Conservation (phyloP, 2,329 filamentous ascomycete genomes). For the Arthrinium puccinioides region DNA sequence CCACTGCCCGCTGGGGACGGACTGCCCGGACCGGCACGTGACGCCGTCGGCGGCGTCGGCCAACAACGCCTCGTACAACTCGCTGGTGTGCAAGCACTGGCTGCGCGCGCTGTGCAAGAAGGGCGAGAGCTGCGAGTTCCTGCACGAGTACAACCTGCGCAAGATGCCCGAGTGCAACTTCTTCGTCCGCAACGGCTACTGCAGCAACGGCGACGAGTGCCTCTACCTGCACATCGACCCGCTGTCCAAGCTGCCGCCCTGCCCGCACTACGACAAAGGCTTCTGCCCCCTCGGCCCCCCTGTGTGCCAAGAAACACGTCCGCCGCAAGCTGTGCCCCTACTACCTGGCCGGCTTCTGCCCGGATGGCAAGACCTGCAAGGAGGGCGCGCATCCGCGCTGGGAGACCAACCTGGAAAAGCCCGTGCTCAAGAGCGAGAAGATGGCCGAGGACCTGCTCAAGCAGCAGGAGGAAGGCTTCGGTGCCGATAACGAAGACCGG, state of each 20-base stretch:
- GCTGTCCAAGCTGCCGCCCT: constrained; percentile 69
- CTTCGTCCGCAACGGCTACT: constrained; percentile 88
- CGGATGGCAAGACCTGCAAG: constrained; percentile 68
- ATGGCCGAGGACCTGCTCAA: constrained; percentile 38
- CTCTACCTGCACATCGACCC: constrained; percentile 87
- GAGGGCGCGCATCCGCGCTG: constrained; percentile 79
- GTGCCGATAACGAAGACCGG: constrained; percentile 24
- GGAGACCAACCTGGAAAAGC: constrained; percentile 69
- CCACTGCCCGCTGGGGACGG: constrained; percentile 77
- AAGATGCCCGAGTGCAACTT: constrained; percentile 99
- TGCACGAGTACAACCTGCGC: constrained; percentile 96
- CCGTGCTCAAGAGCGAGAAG: constrained; percentile 60
- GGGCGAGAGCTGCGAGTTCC: constrained; percentile 91
- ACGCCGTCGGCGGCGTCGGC: constrained; percentile 28
- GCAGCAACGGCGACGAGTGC: constrained; percentile 94
- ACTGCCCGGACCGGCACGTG: constrained; percentile 78
- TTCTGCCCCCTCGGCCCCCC: constrained; percentile 88
- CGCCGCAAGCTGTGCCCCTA: constrained; percentile 73
- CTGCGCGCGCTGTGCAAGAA: constrained; percentile 96
- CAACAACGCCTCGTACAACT: constrained; percentile 54
- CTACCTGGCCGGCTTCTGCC: constrained; percentile 92
- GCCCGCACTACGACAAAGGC: constrained; percentile 87
- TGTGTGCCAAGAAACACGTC: constrained; percentile 84
- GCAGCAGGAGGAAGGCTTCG: constrained; percentile 27
- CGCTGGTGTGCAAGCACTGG: constrained; percentile 97